phyloP scores from a whole-genome alignment of 129 eudicot species.

The Flaveria brownii region DNA sequence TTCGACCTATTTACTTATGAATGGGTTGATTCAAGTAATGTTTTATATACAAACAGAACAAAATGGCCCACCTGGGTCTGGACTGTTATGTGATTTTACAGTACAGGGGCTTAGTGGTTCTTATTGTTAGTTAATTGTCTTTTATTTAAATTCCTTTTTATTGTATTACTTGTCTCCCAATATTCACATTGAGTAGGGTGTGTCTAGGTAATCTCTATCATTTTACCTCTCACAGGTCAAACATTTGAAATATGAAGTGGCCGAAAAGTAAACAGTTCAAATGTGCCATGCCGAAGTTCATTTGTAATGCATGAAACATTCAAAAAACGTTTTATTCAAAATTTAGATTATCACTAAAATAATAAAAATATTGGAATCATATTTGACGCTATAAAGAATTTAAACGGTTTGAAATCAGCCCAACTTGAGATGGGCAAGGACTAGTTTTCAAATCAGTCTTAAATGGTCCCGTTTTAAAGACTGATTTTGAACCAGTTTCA shows the following conservation, averaged over 20 bases:
- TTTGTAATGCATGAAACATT: background rate
- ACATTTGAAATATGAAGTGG: background rate
- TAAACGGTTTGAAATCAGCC: too few relatives aligned
- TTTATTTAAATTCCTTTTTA: too few relatives aligned
- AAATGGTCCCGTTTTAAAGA: background rate
- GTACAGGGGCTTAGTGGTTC: background rate
- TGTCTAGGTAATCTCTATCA: background rate
- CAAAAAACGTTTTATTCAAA: background rate
- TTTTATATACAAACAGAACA: background rate
- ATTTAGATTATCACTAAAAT: background rate
- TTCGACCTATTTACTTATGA: constrained; percentile 3
- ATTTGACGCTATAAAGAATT: background rate
- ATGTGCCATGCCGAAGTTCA: background rate
- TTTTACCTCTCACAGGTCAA: background rate
- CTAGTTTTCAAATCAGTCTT: too few relatives aligned
- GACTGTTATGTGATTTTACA: background rate
- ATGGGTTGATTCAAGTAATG: background rate
- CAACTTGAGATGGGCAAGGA: too few relatives aligned
- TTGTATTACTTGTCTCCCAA: background rate
- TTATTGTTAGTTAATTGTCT: background rate
- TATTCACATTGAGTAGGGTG: background rate
- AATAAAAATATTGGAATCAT: background rate
- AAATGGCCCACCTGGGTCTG: background rate
- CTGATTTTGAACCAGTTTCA: background rate
- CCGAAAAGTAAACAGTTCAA: background rate